phyloP scores from a whole-genome alignment of 495 filamentous ascomycete species.

The Sphaerosporella brunnea region DNA sequence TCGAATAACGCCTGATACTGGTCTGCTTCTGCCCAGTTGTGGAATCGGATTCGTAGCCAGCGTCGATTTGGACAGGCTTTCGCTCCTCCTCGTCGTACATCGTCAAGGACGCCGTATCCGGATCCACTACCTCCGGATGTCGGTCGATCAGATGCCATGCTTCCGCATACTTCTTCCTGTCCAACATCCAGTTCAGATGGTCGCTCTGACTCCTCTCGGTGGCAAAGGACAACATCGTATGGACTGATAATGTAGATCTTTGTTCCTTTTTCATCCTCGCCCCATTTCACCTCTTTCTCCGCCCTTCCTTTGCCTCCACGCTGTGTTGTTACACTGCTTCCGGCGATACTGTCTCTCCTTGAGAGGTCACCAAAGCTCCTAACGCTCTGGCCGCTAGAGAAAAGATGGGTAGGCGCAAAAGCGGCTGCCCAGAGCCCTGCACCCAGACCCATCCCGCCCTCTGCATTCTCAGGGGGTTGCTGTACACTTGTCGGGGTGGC shows the following conservation, averaged over 20 bases:
- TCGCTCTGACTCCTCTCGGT: conserved; percentile 70
- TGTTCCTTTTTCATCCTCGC: conserved; percentile 42
- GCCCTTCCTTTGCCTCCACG: conserved; percentile 9
- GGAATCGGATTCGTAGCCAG: conserved; percentile 46
- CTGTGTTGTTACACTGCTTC: conserved; percentile 16
- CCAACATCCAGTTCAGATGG: conserved; percentile 67
- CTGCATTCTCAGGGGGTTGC: conserved; percentile 17
- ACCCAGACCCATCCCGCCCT: conserved; percentile 32
- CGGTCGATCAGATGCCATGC: conserved; percentile 78
- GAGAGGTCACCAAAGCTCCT: conserved; percentile 49
- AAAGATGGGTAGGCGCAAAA: conserved; percentile 63
- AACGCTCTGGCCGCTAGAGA: conserved; percentile 64
- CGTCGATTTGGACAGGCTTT: conserved; percentile 33
- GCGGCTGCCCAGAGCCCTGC: conserved; percentile 64
- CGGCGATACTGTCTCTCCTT: conserved; percentile 34
- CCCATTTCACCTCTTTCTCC: conserved; percentile 20
- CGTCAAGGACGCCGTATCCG: conserved; percentile 13
- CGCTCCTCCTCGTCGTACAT: conserved; percentile 23
- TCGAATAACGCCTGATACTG: conserved; percentile 33
- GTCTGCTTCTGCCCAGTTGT: conserved; percentile 22
- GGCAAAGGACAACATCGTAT: conserved; percentile 78
- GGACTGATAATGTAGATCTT: conserved; percentile 95
- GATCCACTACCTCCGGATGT: conserved; percentile 53
- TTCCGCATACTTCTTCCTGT: conserved; percentile 57
- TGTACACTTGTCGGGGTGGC: conserved; percentile 45